A percentile compares a stretch with the other conserved stretches of the same genome.
phyloP scores from a whole-genome alignment of 257 asterid species.

The Capsicum rhomboideum region DNA sequence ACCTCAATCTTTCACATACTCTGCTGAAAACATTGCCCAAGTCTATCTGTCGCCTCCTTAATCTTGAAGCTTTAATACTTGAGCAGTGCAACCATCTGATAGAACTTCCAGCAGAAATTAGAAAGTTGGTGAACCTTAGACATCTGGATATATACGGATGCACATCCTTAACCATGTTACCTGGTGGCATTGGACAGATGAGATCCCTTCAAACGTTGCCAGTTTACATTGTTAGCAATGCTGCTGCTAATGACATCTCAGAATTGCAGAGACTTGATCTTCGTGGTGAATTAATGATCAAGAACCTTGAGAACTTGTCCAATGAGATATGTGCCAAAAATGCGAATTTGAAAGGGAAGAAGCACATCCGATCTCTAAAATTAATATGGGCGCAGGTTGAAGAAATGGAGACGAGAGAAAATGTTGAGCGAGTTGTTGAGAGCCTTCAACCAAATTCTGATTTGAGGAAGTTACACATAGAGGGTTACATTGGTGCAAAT shows the following conservation, averaged over 20 bases:
- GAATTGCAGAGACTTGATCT: conserved; percentile 5
- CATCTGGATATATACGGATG: conserved; percentile 3
- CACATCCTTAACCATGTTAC: not conserved
- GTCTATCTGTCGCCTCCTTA: conserved; percentile 1
- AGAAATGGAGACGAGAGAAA: not conserved
- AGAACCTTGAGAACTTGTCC: not conserved
- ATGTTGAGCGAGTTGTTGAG: not conserved
- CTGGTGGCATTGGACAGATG: conserved; percentile 4
- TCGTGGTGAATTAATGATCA: conserved; percentile 1
- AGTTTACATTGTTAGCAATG: not conserved
- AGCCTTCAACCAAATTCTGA: not conserved
- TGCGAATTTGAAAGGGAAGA: conserved; percentile 4
- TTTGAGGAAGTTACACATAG: not conserved
- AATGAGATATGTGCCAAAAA: not conserved
- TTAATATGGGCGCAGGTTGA: not conserved
- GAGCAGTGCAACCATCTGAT: not conserved
- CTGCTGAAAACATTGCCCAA: not conserved
- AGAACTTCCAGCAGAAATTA: not conserved
- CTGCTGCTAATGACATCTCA: not conserved
- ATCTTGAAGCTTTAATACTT: not conserved
- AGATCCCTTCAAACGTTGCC: conserved; percentile 3
- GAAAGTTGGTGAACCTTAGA: conserved; percentile 6
- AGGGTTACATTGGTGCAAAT: conserved; percentile 7
- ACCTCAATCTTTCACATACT: conserved; percentile 7
- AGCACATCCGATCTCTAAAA: not conserved